Base-by-base conservation (phyloP, 2,329 filamentous ascomycete genomes). In the Ophiocordyceps camponoti-leonardi region DNA sequence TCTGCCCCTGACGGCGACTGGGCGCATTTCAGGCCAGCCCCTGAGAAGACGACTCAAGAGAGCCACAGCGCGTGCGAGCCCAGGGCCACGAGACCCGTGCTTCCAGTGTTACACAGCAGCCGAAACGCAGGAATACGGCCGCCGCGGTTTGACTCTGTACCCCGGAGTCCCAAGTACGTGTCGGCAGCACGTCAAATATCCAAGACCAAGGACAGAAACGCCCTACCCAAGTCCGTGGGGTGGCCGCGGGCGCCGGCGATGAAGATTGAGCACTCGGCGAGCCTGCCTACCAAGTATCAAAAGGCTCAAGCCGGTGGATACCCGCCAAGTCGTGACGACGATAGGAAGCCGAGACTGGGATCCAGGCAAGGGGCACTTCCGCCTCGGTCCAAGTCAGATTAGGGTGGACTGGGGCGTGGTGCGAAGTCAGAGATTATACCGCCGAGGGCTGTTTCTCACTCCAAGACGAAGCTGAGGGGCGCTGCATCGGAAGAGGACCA, bases 1-100 rank as follows among this genome's bases (percentile, higher is more conserved):
- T 48, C 52, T 22, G 53, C 52, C 14, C 53, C 52, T 31, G 52
- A 56, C 41, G 47, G 48, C 4, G 55, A 52, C 11, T 53, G 51
- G 53, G 48, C 54, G 28, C 52, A 54, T 41, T 54, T 55, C 45
- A 48, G 46, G 44, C 46, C 42, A 12, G 45, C 49, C 6, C 45
- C 49, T 11, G 43, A 33, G 19, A 45, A 50, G n/a, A 16, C 45
- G 11, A 20, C 40, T 28, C 28, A 45, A 10, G 44, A 20, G 28
- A 33, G 18, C 16, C 23, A 41, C 8, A 37, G 42, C 2, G 31
- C 42, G n/a, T 41, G 19, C 19, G 33, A 42, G 6, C 46, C 48
- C 19, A 46, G 26, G 8, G 28, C 45, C 35, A 39, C 37, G 19
- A 45, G 44, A 18, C 20, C 43, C 28, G 28, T 41, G 22, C 41